phyloP scores from a whole-genome alignment of 169 alveolate genomes.

The Cytauxzoon felis region DNA sequence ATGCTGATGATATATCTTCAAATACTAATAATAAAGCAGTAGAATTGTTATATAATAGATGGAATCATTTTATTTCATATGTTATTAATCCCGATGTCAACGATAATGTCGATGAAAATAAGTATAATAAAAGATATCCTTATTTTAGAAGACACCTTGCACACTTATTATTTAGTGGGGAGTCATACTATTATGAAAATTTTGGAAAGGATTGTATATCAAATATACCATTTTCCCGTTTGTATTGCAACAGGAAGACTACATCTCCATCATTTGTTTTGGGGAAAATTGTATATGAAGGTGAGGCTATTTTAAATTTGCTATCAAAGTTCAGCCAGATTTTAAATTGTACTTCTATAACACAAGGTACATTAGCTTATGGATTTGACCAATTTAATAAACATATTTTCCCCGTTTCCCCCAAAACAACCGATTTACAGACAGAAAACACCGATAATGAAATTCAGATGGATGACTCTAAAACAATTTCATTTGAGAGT shows the following conservation, averaged over 20 bases:
- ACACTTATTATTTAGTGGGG: slow-evolving; percentile 22
- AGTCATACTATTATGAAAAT: not conserved
- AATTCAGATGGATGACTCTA: too few species aligned
- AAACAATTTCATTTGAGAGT: too few species aligned
- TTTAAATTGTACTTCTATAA: not conserved
- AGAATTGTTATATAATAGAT: not conserved
- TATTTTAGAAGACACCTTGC: slow-evolving; percentile 38
- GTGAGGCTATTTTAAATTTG: slow-evolving; percentile 8
- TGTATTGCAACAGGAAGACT: slow-evolving; percentile 17
- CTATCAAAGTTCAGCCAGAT: slow-evolving; percentile 13
- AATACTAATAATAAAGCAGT: not conserved
- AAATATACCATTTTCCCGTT: not conserved
- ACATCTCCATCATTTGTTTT: slow-evolving; percentile 14
- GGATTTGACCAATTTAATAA: too few species aligned
- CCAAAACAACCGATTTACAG: too few species aligned
- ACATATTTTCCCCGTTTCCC: too few species aligned
- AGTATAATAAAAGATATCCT: slow-evolving; percentile 6
- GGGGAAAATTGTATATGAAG: slow-evolving; percentile 11
- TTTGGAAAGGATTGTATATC: not conserved
- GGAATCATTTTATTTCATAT: slow-evolving; percentile 13
- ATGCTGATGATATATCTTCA: not conserved
- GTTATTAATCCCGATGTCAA: slow-evolving; percentile 6
- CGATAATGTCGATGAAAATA: not conserved
- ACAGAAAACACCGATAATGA: too few species aligned
- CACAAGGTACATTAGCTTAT: not conserved